A percentile compares a stretch with the other conserved stretches of the same genome.
Evolutionary conservation across 805 yeast species (phyloP).

Genomic region (Wickerhamomyces bovis): DNA sequence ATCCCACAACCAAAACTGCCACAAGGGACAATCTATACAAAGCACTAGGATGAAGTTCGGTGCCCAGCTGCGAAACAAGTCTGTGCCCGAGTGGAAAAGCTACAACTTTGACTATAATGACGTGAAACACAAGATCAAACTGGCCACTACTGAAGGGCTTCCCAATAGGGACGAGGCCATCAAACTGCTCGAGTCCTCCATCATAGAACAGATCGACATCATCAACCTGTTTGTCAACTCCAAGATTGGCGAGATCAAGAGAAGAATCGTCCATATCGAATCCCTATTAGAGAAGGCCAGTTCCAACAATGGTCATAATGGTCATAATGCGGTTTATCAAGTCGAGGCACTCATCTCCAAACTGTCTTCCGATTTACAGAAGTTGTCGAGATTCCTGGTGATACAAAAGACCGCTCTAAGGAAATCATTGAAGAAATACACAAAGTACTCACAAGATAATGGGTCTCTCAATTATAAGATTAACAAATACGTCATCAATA

Average conservation of each 20-base stretch:
- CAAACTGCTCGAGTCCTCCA: conserved; percentile 35
- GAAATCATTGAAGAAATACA: conserved; percentile 67
- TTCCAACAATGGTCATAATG: neutral
- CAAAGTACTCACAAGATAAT: conserved; percentile 36
- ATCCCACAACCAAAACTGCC: too few relatives aligned
- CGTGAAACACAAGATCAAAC: conserved; percentile 58
- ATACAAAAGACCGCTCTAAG: conserved; percentile 70
- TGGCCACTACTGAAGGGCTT: conserved; percentile 31
- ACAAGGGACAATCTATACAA: too few relatives aligned
- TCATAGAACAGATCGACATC: conserved; percentile 54
- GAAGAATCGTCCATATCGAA: conserved; percentile 37
- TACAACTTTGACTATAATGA: conserved; percentile 82
- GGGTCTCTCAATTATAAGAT: conserved; percentile 22
- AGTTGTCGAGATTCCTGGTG: conserved; percentile 61
- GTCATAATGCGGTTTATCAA: neutral
- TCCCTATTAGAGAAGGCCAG: conserved; percentile 25
- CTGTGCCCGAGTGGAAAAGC: conserved; percentile 84
- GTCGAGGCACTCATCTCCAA: conserved; percentile 12
- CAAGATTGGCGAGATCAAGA: conserved; percentile 63
- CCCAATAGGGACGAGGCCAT: conserved; percentile 1
- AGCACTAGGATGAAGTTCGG: conserved; percentile 99
- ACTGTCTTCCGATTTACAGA: conserved; percentile 49
- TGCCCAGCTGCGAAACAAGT: conserved; percentile 59
- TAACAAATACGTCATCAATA: conserved; percentile 31
- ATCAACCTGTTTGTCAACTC: conserved; percentile 56